Percentiles rank a stretch among this genome's conserved stretches.
These are phyloP conservation scores for Volvox reticuliferus DNA, from an alignment of 139 green algal genomes.

Conservation along the genomic window DNA sequence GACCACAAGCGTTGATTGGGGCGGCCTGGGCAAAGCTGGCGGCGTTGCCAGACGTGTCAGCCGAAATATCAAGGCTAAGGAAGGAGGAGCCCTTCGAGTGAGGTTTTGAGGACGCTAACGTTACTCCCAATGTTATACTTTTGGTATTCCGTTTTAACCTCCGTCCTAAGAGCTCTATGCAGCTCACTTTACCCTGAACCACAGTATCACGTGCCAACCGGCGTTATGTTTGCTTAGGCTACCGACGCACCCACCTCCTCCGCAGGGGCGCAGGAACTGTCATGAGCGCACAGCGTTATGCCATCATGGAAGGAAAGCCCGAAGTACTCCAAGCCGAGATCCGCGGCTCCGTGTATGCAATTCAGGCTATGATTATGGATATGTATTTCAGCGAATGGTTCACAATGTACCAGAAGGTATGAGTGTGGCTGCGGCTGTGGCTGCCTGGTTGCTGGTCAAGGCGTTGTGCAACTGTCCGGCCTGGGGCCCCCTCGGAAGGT, in stretches of 20 bases:
- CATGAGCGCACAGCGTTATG: constrained; percentile 49
- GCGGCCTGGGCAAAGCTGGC: constrained; percentile 49
- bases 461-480: neutral
- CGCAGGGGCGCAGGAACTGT: no score
- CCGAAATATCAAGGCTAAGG: neutral
- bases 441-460: neutral
- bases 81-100: neutral
- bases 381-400: neutral
- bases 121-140: no score
- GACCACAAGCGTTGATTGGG: neutral
- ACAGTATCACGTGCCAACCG: no score
- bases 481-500: no score
- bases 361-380: constrained; percentile 41
- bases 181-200: no score
- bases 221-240: no score
- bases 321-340: no score
- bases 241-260: no score
- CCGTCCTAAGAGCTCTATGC: no score
- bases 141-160: no score
- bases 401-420: neutral
- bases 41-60: neutral
- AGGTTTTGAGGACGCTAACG: neutral
- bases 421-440: no score
- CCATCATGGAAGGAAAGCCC: no score
- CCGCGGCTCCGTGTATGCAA: constrained; percentile 59